Percentiles rank a stretch among this genome's conserved stretches.
phyloP scores from a whole-genome alignment of 371 early-diverging fungal species.

The Parasitella parasitica region DNA sequence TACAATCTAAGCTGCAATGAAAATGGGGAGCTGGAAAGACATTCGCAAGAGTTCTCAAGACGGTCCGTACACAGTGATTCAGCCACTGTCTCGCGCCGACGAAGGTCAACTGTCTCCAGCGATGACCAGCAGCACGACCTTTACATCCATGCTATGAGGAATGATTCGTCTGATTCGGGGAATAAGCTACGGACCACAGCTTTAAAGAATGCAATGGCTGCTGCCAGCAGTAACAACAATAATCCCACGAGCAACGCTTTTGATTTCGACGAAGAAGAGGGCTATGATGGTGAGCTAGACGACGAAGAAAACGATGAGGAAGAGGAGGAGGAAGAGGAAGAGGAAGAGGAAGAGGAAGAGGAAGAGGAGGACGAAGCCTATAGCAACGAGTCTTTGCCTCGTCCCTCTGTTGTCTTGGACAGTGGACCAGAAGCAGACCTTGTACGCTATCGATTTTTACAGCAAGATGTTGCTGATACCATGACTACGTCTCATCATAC shows the following conservation, averaged over 20 bases:
- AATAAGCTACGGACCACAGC: constrained; percentile 34
- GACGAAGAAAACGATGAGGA: constrained; percentile 3
- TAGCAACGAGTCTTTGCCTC: constrained; percentile 23
- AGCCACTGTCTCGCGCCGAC: neutral
- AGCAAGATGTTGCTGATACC: neutral
- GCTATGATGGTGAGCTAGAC: constrained; percentile 7
- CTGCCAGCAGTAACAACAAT: constrained; percentile 1
- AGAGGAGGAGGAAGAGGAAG: constrained; percentile 2
- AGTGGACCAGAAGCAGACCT: constrained; percentile 32
- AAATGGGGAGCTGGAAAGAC: constrained; percentile 2
- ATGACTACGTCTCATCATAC: neutral
- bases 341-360: neutral
- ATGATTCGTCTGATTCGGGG: constrained; percentile 11
- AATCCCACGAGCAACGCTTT: neutral
- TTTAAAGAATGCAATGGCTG: constrained; percentile 38
- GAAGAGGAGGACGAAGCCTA: neutral
- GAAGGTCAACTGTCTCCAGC: neutral
- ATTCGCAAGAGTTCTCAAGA: constrained; percentile 1
- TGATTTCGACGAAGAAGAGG: constrained; percentile 7
- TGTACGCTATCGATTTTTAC: constrained; percentile 26
- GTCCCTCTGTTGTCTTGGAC: constrained; percentile 24
- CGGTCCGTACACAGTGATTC: neutral
- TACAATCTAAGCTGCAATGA: constrained; percentile 19
- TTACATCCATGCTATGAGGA: constrained; percentile 28
- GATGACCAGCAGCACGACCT: constrained; percentile 4